A percentile compares a stretch with the other conserved stretches of the same genome.
Evolutionary conservation across 345 rosid species (phyloP).

Genomic region (Fremontodendron californicum): DNA sequence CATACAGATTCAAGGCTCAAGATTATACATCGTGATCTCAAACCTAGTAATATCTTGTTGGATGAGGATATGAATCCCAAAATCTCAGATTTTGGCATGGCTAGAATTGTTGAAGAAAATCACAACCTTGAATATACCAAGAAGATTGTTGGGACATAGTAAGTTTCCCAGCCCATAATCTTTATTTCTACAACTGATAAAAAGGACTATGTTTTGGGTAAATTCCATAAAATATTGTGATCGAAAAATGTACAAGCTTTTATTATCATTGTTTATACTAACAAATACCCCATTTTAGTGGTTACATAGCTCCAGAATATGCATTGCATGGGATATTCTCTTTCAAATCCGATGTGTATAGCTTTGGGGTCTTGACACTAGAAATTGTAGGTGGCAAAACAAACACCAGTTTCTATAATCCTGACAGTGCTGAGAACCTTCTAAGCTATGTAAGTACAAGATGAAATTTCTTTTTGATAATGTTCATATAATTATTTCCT

Average conservation of each 20-base stretch:
- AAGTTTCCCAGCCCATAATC: neutral
- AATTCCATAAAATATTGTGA: neutral
- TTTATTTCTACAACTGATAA: neutral
- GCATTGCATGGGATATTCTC: slow-evolving; percentile 10
- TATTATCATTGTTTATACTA: neutral
- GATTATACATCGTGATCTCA: slow-evolving; percentile 32
- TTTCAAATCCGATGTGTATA: slow-evolving; percentile 18
- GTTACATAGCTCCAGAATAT: slow-evolving; percentile 19
- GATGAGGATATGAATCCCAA: slow-evolving; percentile 25
- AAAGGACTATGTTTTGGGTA: neutral
- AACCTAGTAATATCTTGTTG: slow-evolving; percentile 15
- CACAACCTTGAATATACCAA: neutral
- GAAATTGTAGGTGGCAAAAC: slow-evolving; percentile 10
- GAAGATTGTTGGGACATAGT: slow-evolving; percentile 28
- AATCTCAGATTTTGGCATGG: slow-evolving; percentile 42
- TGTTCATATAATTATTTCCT: neutral
- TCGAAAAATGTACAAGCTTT: too few relatives aligned
- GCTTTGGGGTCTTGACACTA: slow-evolving; percentile 12
- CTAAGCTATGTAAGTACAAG: slow-evolving; percentile 2
- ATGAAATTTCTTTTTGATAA: neutral
- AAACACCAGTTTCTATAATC: slow-evolving; percentile 3
- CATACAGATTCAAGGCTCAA: slow-evolving; percentile 27
- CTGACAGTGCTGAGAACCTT: slow-evolving; percentile 1
- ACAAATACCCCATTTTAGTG: neutral
- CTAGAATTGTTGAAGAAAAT: slow-evolving; percentile 26